Conservation (phyloP, 2,329 filamentous ascomycete species). For the Diplodia scrobiculata region DNA sequence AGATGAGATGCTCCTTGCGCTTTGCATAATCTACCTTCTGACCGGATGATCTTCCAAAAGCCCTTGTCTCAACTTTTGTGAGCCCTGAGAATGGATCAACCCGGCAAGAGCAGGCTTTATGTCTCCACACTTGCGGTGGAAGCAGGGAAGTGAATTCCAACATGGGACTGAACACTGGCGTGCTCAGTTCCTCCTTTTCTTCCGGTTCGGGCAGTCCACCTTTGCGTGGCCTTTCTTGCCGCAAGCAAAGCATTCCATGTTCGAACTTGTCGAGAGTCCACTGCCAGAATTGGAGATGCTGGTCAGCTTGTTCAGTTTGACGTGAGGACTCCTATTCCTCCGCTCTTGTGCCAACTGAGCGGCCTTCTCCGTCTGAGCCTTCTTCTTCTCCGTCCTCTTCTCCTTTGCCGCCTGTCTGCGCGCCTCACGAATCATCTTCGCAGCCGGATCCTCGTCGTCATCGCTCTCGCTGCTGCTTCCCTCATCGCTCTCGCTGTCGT, state of each 20-base stretch:
- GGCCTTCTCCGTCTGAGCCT: conserved; percentile 53
- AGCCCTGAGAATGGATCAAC: background rate
- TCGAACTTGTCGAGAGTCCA: conserved; percentile 33
- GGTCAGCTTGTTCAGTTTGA: conserved; percentile 60
- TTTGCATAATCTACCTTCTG: background rate
- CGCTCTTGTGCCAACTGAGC: conserved; percentile 60
- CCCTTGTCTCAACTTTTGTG: background rate
- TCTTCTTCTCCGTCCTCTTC: conserved; percentile 53
- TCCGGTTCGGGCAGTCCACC: conserved; percentile 56
- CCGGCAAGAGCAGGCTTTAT: background rate
- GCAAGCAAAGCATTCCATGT: conserved; percentile 62
- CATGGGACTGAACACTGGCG: background rate
- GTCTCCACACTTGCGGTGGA: background rate
- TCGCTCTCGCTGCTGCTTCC: conserved; percentile 39
- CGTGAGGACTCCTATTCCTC: conserved; percentile 61
- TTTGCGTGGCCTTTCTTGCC: conserved; percentile 63
- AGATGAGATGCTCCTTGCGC: background rate
- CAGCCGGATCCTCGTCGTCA: conserved; percentile 49
- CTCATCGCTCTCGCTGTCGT: conserved; percentile 40
- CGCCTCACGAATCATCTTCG: conserved; percentile 50
- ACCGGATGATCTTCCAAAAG: background rate
- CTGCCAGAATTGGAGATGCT: conserved; percentile 63
- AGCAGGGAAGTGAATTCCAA: background rate
- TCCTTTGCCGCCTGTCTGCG: conserved; percentile 50
- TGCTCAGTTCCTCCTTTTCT: conserved; percentile 30